These are phyloP conservation scores for Hibiscus syriacus DNA, from an alignment of 345 rosid genomes.

Conservation along the genomic window DNA sequence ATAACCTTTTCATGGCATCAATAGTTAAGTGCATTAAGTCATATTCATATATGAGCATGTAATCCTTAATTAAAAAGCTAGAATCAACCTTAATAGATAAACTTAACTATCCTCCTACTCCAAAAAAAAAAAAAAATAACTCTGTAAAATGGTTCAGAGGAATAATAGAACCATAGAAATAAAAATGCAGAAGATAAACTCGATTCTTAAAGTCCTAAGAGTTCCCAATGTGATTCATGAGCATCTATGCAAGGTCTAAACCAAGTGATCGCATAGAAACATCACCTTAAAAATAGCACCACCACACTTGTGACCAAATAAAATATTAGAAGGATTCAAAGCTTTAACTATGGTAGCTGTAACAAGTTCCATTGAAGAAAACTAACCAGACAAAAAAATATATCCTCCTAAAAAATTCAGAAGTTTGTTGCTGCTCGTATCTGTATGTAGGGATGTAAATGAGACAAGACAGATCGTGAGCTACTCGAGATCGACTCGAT, in stretches of 20 bases:
- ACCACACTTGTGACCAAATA: constrained; percentile 54
- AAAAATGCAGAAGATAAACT: not conserved
- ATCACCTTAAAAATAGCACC: constrained; percentile 80
- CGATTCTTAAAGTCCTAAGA: not conserved
- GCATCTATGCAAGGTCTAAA: constrained; percentile 16
- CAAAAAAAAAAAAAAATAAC: not conserved
- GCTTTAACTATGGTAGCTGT: not conserved
- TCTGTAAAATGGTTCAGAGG: not conserved
- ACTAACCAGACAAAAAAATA: too few species aligned
- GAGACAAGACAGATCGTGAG: too few species aligned
- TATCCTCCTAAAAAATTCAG: too few species aligned
- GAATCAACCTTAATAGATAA: not conserved
- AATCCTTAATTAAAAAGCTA: not conserved
- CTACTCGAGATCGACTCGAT: too few species aligned
- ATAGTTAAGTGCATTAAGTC: not conserved
- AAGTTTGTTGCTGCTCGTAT: too few species aligned
- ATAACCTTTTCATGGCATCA: not conserved
- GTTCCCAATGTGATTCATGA: not conserved
- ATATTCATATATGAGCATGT: not conserved
- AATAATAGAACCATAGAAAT: not conserved
- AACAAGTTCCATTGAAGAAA: too few species aligned
- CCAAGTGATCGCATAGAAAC: constrained; percentile 14
- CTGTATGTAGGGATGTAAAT: too few species aligned
- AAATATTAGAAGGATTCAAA: constrained; percentile 16
- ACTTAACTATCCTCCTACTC: too few species aligned